Evolutionary conservation across 805 yeast species (phyloP).

Genomic region (Cyberlindnera veronae): DNA sequence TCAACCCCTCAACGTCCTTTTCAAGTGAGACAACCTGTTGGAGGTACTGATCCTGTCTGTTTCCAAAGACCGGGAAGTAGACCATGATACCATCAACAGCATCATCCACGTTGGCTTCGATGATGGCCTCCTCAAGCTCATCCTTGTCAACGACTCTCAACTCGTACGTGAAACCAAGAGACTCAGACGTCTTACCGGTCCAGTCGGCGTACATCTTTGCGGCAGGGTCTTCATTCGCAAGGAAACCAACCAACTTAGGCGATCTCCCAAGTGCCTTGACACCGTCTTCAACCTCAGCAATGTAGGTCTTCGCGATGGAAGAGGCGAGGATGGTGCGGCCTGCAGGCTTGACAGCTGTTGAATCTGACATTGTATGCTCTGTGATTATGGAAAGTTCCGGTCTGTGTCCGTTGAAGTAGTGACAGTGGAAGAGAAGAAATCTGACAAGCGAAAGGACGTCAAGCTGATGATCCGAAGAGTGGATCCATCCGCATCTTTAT

Average conservation of each 20-base stretch:
- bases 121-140: constrained; percentile 76
- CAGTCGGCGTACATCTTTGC: constrained; percentile 93
- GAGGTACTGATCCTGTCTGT: constrained; percentile 89
- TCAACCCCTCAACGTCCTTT: constrained; percentile 95
- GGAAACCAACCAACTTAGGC: constrained; percentile 84
- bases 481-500: not conserved
- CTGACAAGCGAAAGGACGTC: not conserved
- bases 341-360: constrained; percentile 32
- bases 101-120: constrained; percentile 76
- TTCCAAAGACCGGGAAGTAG: constrained; percentile 95
- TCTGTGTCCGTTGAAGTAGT: constrained; percentile 2
- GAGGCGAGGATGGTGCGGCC: constrained; percentile 87
- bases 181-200: constrained; percentile 88
- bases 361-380: constrained; percentile 22
- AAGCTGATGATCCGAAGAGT: not conserved
- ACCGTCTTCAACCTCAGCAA: constrained; percentile 62
- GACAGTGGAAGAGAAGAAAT: not conserved
- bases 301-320: constrained; percentile 76
- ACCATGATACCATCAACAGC: constrained; percentile 90
- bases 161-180: constrained; percentile 83
- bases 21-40: constrained; percentile 90
- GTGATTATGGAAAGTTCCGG: constrained; percentile 2
- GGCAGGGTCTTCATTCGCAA: constrained; percentile 93
- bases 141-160: constrained; percentile 71
- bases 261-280: constrained; percentile 49